A percentile compares a stretch with the other conserved stretches of the same genome.
phyloP scores from a whole-genome alignment of 257 asterid genomes.

The Solanum paucissectum region DNA sequence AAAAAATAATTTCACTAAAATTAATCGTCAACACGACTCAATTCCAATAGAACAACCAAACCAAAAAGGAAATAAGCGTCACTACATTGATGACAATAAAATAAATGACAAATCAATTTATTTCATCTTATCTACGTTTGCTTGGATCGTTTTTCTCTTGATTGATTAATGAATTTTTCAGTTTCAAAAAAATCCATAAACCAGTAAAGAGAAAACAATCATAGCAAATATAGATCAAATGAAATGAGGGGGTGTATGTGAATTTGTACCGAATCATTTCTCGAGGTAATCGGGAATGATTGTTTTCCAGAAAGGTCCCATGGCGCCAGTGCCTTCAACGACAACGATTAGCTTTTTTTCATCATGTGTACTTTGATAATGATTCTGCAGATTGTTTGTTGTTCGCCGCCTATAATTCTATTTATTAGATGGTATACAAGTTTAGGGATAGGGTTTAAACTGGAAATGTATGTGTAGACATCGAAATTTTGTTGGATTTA shows the following conservation, averaged over 20 bases:
- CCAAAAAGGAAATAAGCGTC: background rate
- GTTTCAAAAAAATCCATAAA: background rate
- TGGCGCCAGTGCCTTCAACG: conserved; percentile 82
- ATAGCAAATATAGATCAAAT: background rate
- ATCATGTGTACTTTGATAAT: conserved; percentile 4
- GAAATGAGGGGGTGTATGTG: background rate
- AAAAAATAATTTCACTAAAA: background rate
- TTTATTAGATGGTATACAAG: background rate
- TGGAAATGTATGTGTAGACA: background rate
- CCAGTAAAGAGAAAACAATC: background rate
- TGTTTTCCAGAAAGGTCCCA: conserved; percentile 70
- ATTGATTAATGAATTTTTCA: background rate
- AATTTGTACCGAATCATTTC: conserved; percentile 49
- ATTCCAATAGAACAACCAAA: background rate
- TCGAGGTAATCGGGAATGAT: conserved; percentile 66
- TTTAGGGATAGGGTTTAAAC: background rate
- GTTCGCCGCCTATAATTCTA: background rate
- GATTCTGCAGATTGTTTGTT: background rate
- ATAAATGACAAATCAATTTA: background rate
- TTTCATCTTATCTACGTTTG: background rate
- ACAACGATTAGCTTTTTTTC: conserved; percentile 62
- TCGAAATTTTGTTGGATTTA: background rate
- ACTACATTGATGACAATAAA: background rate
- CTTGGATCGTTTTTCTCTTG: background rate
- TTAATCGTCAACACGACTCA: background rate